phyloP scores from a whole-genome alignment of 1,284 basidiomycete species.

The Rhodofomes roseus region DNA sequence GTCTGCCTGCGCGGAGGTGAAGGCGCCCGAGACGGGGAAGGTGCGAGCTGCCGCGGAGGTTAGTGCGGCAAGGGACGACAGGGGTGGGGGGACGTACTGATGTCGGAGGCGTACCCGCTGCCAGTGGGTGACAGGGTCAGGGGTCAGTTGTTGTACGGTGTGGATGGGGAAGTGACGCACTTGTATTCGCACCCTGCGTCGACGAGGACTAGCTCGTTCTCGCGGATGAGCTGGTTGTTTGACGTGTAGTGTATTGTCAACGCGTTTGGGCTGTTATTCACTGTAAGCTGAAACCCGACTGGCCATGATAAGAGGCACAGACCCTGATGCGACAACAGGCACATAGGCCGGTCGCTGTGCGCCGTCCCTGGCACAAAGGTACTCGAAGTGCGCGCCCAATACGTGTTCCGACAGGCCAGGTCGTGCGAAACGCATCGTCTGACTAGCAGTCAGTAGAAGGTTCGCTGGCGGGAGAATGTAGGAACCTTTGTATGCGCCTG shows the following conservation, averaged over 20 bases:
- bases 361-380: constrained; percentile 75
- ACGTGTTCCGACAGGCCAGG: constrained; percentile 71
- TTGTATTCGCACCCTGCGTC: constrained; percentile 91
- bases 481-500: constrained; percentile 72
- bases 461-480: neutral
- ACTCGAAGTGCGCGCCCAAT: constrained; percentile 87
- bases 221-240: constrained; percentile 75
- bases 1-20: constrained; percentile 79
- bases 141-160: neutral
- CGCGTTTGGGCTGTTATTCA: constrained; percentile 63
- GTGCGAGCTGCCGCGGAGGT: constrained; percentile 63
- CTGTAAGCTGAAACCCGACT: neutral
- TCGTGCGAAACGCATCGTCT: constrained; percentile 83
- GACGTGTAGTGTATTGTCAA: constrained; percentile 91
- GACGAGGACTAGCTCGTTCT: constrained; percentile 80
- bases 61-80: neutral
- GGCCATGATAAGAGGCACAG: constrained; percentile 19
- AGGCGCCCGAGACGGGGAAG: constrained; percentile 81
- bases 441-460: neutral
- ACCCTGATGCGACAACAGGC: constrained; percentile 93
- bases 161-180: constrained; percentile 39
- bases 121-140: neutral
- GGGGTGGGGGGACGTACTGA: constrained; percentile 53
- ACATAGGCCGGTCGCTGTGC: constrained; percentile 88
- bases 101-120: constrained; percentile 94